Base-by-base conservation (phyloP, 106 monocot species). In the Chionographis japonica region DNA sequence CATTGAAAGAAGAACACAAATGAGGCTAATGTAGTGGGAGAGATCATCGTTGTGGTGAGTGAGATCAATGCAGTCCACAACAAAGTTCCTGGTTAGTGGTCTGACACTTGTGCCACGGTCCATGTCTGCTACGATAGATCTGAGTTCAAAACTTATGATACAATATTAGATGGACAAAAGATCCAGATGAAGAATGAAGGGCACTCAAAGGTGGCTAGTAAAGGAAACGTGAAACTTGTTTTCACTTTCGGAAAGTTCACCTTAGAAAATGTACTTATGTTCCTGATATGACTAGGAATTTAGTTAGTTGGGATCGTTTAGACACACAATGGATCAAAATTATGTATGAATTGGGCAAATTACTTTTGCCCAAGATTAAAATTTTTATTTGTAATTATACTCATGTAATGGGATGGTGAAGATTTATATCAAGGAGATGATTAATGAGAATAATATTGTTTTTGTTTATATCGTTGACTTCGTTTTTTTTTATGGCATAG, bases 371-470 rank as follows among this genome's bases (percentile, higher is more conserved):
- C 14, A 16, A 52, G 37, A 52, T 1, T 50, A 51, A 19, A 8
- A 4, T 52, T 8, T 66, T 51, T 52, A 14, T 66, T 17, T 1
- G n/a, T n/a, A n/a, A n/a, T n/a, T n/a, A n/a, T 66, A 66, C 36
- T 66, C 50, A 52, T 52, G 66, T 66, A 51, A 66, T 51, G 66
- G 66, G 3, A 66, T 66, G 66, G 10, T 52, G 7, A 66, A 51
- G 12, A 11, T 66, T 13, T 8, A 3, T 61, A 38, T 15, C 37
- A 46, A 46, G 0, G 37, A 15, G 12, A 16, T 20, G 9, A 37
- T 43, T 4, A 51, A 52, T 66, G 36, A 66, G 11, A 66, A 52
- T 27, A 13, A 19, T 50, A 52, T 51, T 51, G 6, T 3, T 52
- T 66, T 46, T 65, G 18, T 19, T 51, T 66, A 66, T 35, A 63